Evolutionary conservation across 176 grass and related monocot species (phyloP).

Genomic region (Triticum monococcum): DNA sequence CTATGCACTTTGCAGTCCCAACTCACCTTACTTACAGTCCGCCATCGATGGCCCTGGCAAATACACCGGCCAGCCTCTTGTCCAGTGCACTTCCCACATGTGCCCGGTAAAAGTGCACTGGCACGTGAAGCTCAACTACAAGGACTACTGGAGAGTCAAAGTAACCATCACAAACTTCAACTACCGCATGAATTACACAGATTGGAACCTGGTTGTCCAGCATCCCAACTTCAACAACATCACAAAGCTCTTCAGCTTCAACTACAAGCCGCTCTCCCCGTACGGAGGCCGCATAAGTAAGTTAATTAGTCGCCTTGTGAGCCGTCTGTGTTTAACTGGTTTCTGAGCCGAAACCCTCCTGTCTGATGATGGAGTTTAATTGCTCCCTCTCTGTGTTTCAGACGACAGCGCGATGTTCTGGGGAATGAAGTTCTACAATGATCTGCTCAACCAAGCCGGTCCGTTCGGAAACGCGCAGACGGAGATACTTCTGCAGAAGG

Average conservation of each 20-base stretch:
- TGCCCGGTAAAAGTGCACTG: conserved; percentile 87
- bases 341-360: conserved; percentile 22
- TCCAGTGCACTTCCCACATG: conserved; percentile 93
- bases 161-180: conserved; percentile 89
- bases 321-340: neutral
- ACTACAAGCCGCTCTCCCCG: conserved; percentile 86
- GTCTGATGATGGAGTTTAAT: conserved; percentile 8
- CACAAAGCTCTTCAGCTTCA: conserved; percentile 74
- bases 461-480: conserved; percentile 71
- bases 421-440: conserved; percentile 93
- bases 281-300: conserved; percentile 83
- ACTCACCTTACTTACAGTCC: conserved; percentile 71
- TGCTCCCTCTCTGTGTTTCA: conserved; percentile 14
- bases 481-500: conserved; percentile 74
- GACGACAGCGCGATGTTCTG: conserved; percentile 93
- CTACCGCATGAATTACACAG: conserved; percentile 89
- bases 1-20: conserved; percentile 38
- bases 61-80: conserved; percentile 54
- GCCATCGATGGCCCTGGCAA: conserved; percentile 72
- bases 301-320: conserved; percentile 16
- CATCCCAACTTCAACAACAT: conserved; percentile 91
- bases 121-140: conserved; percentile 95
- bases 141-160: conserved; percentile 94
- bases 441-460: conserved; percentile 78
- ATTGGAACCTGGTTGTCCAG: conserved; percentile 81